phyloP scores from a whole-genome alignment of 768 basidiomycete genomes.

The Mycena venus region DNA sequence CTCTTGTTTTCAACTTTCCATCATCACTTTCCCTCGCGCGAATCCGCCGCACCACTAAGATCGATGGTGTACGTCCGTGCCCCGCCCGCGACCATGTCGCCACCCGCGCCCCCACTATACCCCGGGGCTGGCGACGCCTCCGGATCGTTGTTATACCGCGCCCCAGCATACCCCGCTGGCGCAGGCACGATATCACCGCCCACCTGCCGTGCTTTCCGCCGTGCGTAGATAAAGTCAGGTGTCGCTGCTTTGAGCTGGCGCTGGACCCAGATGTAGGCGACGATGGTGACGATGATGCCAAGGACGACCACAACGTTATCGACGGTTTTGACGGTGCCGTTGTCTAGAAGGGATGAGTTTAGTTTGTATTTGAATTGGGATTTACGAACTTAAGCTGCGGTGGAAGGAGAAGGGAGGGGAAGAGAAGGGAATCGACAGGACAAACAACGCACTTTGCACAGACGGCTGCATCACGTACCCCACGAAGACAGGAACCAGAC shows the following conservation, averaged over 20 bases:
- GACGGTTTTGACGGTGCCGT: not conserved
- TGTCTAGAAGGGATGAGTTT: not conserved
- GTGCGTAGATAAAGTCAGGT: slow-evolving; percentile 5
- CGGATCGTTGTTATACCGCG: no score
- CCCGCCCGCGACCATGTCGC: no score
- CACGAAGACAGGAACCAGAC: slow-evolving; percentile 54
- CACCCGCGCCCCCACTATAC: no score
- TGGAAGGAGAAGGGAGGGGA: not conserved
- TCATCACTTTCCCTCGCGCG: no score
- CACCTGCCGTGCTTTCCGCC: slow-evolving; percentile 15
- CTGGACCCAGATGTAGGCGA: slow-evolving; percentile 2
- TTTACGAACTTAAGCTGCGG: not conserved
- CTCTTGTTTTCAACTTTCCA: no score
- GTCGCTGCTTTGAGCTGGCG: not conserved
- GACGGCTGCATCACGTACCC: slow-evolving; percentile 18
- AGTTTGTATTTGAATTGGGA: not conserved
- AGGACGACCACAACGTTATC: not conserved
- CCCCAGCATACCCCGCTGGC: no score
- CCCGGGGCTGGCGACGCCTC: no score
- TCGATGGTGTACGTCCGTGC: no score
- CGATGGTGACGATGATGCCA: slow-evolving; percentile 9
- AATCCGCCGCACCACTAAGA: no score
- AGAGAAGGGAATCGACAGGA: no score
- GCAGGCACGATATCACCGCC: no score
- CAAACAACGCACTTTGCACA: not conserved